These are phyloP conservation scores for Canavalia gladiata DNA, from an alignment of 306 rosid genomes.

Conservation along the genomic window DNA sequence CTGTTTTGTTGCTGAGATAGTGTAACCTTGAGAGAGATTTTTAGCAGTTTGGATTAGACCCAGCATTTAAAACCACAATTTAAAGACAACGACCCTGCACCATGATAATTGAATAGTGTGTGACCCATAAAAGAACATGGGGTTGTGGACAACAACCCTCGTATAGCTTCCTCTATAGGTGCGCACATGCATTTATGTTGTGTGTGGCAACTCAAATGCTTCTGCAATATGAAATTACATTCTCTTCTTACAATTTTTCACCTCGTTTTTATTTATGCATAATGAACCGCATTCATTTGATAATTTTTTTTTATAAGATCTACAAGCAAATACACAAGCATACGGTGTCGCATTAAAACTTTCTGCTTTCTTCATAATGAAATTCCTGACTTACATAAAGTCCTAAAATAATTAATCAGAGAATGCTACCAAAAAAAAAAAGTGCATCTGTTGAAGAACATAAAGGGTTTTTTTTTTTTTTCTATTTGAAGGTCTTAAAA, in stretches of 20 bases:
- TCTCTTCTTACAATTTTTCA: slow-evolving; percentile 32
- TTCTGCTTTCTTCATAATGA: not conserved
- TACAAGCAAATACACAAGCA: not conserved
- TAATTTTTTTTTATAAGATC: slow-evolving; percentile 19
- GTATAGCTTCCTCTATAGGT: slow-evolving; percentile 31
- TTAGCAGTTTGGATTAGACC: slow-evolving; percentile 11
- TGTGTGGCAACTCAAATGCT: slow-evolving; percentile 33
- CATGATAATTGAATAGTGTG: slow-evolving; percentile 33
- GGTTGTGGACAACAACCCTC: slow-evolving; percentile 44
- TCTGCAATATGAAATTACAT: slow-evolving; percentile 30
- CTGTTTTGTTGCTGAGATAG: slow-evolving; percentile 30
- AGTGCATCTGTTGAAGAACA: not conserved
- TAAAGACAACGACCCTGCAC: slow-evolving; percentile 42
- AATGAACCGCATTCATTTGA: not conserved
- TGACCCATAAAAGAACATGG: slow-evolving; percentile 49
- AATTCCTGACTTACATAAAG: not conserved
- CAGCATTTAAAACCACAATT: slow-evolving; percentile 39
- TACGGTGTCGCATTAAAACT: not conserved
- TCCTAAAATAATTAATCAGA: not conserved
- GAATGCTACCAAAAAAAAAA: not conserved
- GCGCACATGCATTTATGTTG: slow-evolving; percentile 47
- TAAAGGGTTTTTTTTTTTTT: too few species aligned
- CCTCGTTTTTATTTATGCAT: not conserved
- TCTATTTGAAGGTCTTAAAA: not conserved
- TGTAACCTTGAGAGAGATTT: not conserved